Conservation (phyloP, 108 stramenopile genomes). For the Nannochloropsis granulata region DNA sequence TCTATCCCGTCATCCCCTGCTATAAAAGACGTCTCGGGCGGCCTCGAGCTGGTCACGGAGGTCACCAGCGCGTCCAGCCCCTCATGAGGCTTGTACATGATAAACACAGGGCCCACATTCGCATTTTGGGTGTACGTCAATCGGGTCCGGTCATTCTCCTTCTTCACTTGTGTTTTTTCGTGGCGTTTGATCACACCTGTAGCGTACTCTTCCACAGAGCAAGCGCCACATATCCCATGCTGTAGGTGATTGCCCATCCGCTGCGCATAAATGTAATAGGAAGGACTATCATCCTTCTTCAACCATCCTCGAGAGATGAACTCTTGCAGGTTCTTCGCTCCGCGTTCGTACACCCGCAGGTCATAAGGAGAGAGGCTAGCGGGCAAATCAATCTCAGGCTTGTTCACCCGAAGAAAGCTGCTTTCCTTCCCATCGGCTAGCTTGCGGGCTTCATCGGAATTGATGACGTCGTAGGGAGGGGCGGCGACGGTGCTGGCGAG, state of each 20-base stretch:
- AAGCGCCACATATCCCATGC: slow-evolving; percentile 4
- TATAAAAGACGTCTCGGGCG: not conserved
- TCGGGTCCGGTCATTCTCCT: slow-evolving; percentile 24
- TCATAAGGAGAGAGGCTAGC: slow-evolving; percentile 20
- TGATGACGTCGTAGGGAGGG: slow-evolving; percentile 25
- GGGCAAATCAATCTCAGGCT: slow-evolving; percentile 27
- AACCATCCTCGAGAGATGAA: slow-evolving; percentile 21
- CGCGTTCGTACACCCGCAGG: slow-evolving; percentile 11
- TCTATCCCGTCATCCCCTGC: slow-evolving; percentile 17
- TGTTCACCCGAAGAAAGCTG: slow-evolving; percentile 26
- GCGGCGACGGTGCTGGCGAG: slow-evolving; percentile 16
- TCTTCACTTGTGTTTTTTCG: slow-evolving; percentile 27
- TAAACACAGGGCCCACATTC: slow-evolving; percentile 26
- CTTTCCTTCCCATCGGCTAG: slow-evolving; percentile 2
- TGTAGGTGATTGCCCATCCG: slow-evolving; percentile 23
- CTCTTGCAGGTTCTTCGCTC: not conserved
- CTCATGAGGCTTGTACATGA: slow-evolving; percentile 8
- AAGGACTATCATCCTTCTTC: slow-evolving; percentile 7
- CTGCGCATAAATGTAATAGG: slow-evolving; percentile 22
- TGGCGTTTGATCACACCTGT: slow-evolving; percentile 17
- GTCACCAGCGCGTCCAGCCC: slow-evolving; percentile 4
- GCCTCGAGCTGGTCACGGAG: not conserved
- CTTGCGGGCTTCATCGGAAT: slow-evolving; percentile 18
- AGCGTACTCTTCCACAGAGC: slow-evolving; percentile 21
- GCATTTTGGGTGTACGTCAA: slow-evolving; percentile 24